These are phyloP conservation scores for Pogostemon cablin DNA, from an alignment of 257 asterid species.

Conservation along the genomic window DNA sequence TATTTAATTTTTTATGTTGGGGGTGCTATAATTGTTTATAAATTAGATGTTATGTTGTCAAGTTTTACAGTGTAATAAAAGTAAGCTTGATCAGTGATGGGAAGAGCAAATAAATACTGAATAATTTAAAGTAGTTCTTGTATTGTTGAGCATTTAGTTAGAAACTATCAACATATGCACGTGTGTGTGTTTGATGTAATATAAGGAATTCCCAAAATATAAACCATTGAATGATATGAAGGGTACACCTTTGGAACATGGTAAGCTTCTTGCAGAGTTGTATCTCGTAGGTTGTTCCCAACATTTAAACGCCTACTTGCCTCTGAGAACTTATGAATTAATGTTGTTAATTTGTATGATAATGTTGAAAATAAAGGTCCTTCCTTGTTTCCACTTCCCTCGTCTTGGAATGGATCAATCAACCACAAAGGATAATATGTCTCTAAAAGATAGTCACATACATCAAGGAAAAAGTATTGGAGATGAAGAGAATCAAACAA, in stretches of 20 bases:
- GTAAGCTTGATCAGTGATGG: conserved; percentile 20
- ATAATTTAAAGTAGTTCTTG: neutral
- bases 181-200: neutral
- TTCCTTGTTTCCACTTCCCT: conserved; percentile 80
- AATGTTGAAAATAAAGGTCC: conserved; percentile 58
- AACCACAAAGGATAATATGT: no score
- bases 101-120: conserved; percentile 11
- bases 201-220: neutral
- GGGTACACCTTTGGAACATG: conserved; percentile 54
- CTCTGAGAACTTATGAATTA: neutral
- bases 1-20: neutral
- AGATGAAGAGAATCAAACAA: no score
- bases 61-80: neutral
- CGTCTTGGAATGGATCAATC: no score
- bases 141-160: neutral
- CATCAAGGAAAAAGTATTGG: no score
- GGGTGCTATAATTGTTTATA: conserved; percentile 14
- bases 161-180: neutral
- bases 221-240: conserved; percentile 15
- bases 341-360: neutral
- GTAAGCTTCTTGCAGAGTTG: conserved; percentile 84
- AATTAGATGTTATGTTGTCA: conserved; percentile 6
- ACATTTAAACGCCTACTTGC: neutral
- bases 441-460: no score
- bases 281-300: neutral